Conservation (phyloP, 352 stramenopile genomes). For the Globisporangium acanthophoron region DNA sequence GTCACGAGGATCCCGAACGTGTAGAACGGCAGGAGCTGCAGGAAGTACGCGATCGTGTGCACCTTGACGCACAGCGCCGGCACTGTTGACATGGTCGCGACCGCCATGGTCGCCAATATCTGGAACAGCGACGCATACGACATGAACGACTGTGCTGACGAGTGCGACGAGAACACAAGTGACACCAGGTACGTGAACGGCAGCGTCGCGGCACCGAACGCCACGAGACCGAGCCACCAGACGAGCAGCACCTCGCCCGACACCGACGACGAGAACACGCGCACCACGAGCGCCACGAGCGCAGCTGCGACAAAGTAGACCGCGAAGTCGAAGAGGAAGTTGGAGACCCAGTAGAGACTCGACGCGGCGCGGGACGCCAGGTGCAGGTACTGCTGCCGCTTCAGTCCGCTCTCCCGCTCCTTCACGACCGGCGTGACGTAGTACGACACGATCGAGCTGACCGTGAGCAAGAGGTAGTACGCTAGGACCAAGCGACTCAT, state of each 20-base stretch:
- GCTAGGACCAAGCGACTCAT: constrained; percentile 89
- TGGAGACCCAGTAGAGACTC: constrained; percentile 60
- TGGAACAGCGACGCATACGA: constrained; percentile 70
- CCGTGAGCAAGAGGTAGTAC: constrained; percentile 72
- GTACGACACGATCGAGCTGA: constrained; percentile 61
- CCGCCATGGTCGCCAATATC: constrained; percentile 40
- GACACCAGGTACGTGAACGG: constrained; percentile 64
- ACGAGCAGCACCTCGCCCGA: constrained; percentile 27
- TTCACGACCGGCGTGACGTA: constrained; percentile 61
- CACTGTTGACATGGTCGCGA: constrained; percentile 42
- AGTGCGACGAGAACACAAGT: constrained; percentile 67
- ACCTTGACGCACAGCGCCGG: constrained; percentile 46
- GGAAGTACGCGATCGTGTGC: constrained; percentile 30
- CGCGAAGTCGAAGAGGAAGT: constrained; percentile 63
- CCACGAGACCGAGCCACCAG: constrained; percentile 27
- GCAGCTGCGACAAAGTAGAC: constrained; percentile 29
- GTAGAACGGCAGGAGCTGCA: constrained; percentile 60
- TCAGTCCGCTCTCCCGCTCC: constrained; percentile 63
- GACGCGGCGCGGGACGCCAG: constrained; percentile 41
- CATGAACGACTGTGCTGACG: constrained; percentile 75
- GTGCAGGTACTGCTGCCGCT: constrained; percentile 71
- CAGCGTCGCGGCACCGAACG: constrained; percentile 50
- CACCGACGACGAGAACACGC: constrained; percentile 30
- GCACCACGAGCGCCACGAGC: constrained; percentile 27
- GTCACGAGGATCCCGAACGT: constrained; percentile 43